Conservation (phyloP, 2,329 filamentous ascomycete species). For the Xylariales sp. region DNA sequence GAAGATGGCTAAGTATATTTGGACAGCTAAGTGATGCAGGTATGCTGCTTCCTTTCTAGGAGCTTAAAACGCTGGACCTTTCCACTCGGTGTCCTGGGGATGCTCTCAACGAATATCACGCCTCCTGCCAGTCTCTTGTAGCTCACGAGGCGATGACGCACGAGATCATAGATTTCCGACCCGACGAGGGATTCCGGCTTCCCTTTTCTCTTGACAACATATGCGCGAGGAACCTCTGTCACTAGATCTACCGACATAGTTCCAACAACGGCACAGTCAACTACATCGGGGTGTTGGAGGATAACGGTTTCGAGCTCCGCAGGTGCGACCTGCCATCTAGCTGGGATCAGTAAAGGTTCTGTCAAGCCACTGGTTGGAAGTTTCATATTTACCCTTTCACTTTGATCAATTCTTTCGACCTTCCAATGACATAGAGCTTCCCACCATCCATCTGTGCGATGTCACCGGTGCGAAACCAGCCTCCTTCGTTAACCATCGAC, state of each 20-base stretch:
- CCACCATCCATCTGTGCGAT: background rate
- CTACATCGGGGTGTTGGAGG: slow-evolving; percentile 1
- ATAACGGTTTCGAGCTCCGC: slow-evolving; percentile 3
- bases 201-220: background rate
- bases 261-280: slow-evolving; percentile 1
- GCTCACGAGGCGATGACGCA: slow-evolving; percentile 1
- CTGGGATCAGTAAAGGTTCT: background rate
- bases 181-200: background rate
- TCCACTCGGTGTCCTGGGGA: slow-evolving; percentile 3
- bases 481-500: background rate
- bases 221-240: slow-evolving; percentile 4
- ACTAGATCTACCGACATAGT: background rate
- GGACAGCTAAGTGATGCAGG: too few relatives aligned
- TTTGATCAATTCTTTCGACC: slow-evolving; percentile 5
- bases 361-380: background rate
- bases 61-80: slow-evolving; percentile 5
- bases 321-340: slow-evolving; percentile 3
- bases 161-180: slow-evolving; percentile 1
- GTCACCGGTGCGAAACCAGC: slow-evolving; percentile 2
- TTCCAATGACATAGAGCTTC: slow-evolving; percentile 3
- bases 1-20: too few relatives aligned
- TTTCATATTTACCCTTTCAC: slow-evolving; percentile 1
- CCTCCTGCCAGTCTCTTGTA: slow-evolving; percentile 5
- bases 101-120: slow-evolving; percentile 3
- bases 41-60: too few relatives aligned